Evolutionary conservation across 768 basidiomycete genomes (phyloP).

Genomic region (Suillus discolor): DNA sequence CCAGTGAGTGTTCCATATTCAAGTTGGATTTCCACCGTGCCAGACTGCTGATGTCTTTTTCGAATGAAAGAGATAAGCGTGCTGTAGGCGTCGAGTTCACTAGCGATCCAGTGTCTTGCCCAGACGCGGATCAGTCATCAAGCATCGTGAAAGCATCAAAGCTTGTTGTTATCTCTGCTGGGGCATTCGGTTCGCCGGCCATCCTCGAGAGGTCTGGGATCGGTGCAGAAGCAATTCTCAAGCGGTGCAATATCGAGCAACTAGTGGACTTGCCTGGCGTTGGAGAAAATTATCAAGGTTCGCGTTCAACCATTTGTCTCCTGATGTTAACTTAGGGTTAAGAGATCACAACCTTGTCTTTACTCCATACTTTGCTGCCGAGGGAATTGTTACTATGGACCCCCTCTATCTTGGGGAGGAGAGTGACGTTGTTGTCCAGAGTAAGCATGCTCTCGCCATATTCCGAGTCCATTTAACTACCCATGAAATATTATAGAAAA

Average conservation of each 20-base stretch:
- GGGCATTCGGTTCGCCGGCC: conserved; percentile 46
- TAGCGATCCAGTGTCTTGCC: conserved; percentile 27
- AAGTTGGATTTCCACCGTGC: neutral
- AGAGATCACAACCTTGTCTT: conserved; percentile 33
- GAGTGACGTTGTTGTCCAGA: conserved; percentile 33
- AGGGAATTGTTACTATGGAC: conserved; percentile 51
- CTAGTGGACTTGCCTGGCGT: conserved; percentile 44
- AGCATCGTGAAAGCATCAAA: conserved; percentile 30
- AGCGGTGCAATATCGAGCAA: conserved; percentile 28
- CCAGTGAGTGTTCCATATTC: conserved; percentile 28
- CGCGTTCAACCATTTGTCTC: neutral
- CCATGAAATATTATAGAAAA: conserved; percentile 12
- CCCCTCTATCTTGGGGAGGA: conserved; percentile 41
- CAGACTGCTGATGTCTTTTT: neutral
- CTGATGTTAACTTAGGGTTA: neutral
- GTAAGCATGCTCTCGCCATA: conserved; percentile 32
- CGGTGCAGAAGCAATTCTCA: conserved; percentile 34
- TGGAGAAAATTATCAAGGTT: conserved; percentile 45
- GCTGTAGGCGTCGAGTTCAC: conserved; percentile 42
- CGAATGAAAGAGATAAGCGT: conserved; percentile 29
- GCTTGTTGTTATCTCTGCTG: conserved; percentile 42
- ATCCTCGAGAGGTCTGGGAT: conserved; percentile 59
- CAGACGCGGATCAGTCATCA: conserved; percentile 11
- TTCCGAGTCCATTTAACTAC: neutral
- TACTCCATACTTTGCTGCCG: conserved; percentile 39